Evolutionary conservation across 139 green algal genomes (phyloP), one percentile per base, ranked within the genome.

Genomic region (Yamagishiella unicocca): DNA sequence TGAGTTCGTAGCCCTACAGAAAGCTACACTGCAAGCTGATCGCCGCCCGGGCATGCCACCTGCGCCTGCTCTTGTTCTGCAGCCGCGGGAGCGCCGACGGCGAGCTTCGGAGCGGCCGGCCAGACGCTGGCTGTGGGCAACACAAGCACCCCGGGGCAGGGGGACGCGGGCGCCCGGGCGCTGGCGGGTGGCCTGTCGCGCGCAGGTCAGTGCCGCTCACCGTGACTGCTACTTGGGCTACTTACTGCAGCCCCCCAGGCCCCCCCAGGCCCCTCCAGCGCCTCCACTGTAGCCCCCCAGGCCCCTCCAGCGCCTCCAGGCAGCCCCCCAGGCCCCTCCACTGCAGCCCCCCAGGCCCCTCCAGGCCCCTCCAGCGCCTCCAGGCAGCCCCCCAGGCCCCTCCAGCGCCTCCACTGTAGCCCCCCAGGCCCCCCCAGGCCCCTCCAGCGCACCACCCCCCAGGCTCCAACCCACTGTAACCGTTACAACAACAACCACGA

Each of bases 81-180:
- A 90, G 86, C 79, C 14, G 2, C 31, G 22, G 77, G 78, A 0
- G 53, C 35, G 0, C 77, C 78, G 24, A 61, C 77, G 6, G 67
- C 71, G 78, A 87, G 45, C 78, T 85, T 83, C 35, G 86, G 43
- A 22, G 46, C 68, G 9, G 42, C 67, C 27, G 77, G 86, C 10
- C 40, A 62, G 53, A 50, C 61, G 4, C 2, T 75, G 27, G 79
- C 66, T 27, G 79, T 46, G 19, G 79, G 79, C 61, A 62, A 46
- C 10, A 6, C n/a, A 17, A 42, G 7, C 25, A 64, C 79, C 0
- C 40, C 27, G 14, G 40, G 4, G 37, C 25, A 38, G 12, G 77
- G 78, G 10, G 78, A 75, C 40, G 42, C 61, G 14, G 79, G 40
- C 22, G 62, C 29, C 7, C 38, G 61, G 31, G 61, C 61, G 27